phyloP scores from a whole-genome alignment of 805 yeast genomes.

The Torulaspora microellipsoides region DNA sequence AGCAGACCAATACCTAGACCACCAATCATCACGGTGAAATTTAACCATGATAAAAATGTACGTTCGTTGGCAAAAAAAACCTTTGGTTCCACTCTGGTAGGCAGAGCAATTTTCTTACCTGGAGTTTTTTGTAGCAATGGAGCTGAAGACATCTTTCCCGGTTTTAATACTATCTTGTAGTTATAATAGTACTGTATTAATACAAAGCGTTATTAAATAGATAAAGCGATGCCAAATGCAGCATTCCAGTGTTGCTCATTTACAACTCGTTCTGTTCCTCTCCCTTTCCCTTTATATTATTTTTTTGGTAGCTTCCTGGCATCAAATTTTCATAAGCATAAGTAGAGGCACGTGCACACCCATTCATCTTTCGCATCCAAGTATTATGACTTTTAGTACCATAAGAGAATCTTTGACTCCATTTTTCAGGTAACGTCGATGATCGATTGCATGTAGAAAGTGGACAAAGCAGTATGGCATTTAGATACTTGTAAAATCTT shows the following conservation, averaged over 20 bases:
- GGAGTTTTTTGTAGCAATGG: constrained; percentile 71
- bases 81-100: constrained; percentile 97
- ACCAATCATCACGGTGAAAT: constrained; percentile 97
- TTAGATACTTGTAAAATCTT: too few species aligned
- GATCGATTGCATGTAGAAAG: too few species aligned
- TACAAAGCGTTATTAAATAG: too few species aligned
- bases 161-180: background rate
- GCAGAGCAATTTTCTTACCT: constrained; percentile 92
- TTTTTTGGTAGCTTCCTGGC: background rate
- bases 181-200: too few species aligned
- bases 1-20: constrained; percentile 93
- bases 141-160: constrained; percentile 49
- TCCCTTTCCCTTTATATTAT: constrained; percentile 4
- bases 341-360: constrained; percentile 2
- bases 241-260: background rate
- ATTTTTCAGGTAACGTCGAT: too few species aligned
- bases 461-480: too few species aligned
- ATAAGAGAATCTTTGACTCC: too few species aligned
- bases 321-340: too few species aligned
- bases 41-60: constrained; percentile 96
- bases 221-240: too few species aligned
- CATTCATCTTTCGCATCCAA: background rate
- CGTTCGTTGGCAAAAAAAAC: constrained; percentile 99
- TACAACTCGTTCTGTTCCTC: too few species aligned
- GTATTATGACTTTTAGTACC: too few species aligned